Evolutionary conservation across 768 basidiomycete species (phyloP), one percentile per base, ranked within the genome.

Genomic region (Boletus sp.): DNA sequence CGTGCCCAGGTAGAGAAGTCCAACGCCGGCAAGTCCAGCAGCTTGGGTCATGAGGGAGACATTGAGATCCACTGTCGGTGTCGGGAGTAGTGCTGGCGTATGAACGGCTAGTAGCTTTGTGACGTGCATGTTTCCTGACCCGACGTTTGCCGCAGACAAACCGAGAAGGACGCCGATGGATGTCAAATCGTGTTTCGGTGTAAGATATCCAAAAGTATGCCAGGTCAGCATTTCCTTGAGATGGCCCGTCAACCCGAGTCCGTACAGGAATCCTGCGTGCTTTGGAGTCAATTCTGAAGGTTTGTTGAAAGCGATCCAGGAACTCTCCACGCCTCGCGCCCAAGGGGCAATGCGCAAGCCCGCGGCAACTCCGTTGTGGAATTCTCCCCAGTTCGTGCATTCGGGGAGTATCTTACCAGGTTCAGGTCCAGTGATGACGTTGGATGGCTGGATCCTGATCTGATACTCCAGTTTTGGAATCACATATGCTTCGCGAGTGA

Each of bases 241-340:
- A 67, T 98, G 95, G 0, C 97, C 97, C 1, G 86, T 90, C 23
- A 99, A 75, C 0, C 97, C 97, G 9, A 99, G 79, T 15, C 92
- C 97, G 38, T 92, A 84, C 40, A 99, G 77, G 74, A 98, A 94
- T 2, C 97, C 97, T n/a, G 94, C 97, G 66, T 98, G 97, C 64
- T 93, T 87, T 0, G 95, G 85, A 5, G 90, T 94, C 50, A 95
- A 79, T 42, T 95, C 90, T 0, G 84, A 79, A 0, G 97, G 96
- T 62, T 90, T 91, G 71, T 98, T 96, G 78, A 95, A 98, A 14
- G 88, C 86, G 50, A 97, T 93, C 92, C 95, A 98, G 0, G 93
- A 93, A 63, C 90, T 91, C 67, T 97, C 93, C 40, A 98, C 81
- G 10, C 83, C 84, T 45, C 75, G 71, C 9, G 87, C 81, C n/a